phyloP scores from a whole-genome alignment of 2,329 filamentous ascomycete species.

The Fusarium newnesense region DNA sequence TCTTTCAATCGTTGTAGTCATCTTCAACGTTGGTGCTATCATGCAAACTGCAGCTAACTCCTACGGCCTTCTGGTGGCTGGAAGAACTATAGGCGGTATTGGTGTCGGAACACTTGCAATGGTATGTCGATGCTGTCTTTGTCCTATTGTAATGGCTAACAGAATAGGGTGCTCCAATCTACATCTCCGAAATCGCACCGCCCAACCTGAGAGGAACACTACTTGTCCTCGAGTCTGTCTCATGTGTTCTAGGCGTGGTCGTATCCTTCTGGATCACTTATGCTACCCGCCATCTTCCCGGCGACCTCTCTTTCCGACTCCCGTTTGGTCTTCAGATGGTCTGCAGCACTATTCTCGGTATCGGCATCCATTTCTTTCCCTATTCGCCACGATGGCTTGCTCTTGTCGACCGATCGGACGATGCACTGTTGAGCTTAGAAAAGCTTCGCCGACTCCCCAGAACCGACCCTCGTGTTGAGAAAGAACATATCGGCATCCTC shows the following conservation, averaged over 20 bases:
- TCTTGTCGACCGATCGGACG: slow-evolving; percentile 51
- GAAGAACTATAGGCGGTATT: slow-evolving; percentile 51
- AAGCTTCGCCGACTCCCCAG: slow-evolving; percentile 54
- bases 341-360: slow-evolving; percentile 40
- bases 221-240: slow-evolving; percentile 60
- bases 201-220: slow-evolving; percentile 59
- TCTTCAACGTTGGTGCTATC: slow-evolving; percentile 42
- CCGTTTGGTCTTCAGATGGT: slow-evolving; percentile 47
- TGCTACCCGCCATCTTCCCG: slow-evolving; percentile 56
- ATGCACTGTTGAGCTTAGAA: slow-evolving; percentile 50
- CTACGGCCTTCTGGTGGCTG: slow-evolving; percentile 25
- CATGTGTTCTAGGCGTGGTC: slow-evolving; percentile 51
- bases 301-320: slow-evolving; percentile 54
- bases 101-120: slow-evolving; percentile 61
- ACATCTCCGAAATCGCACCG: slow-evolving; percentile 62
- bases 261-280: slow-evolving; percentile 66
- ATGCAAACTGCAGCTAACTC: slow-evolving; percentile 41
- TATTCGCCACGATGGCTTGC: slow-evolving; percentile 60
- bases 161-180: slow-evolving; percentile 52
- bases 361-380: slow-evolving; percentile 57
- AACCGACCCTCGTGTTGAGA: slow-evolving; percentile 53
- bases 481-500: not conserved
- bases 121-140: not conserved
- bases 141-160: not conserved
- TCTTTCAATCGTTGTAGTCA: slow-evolving; percentile 39